A percentile compares a stretch with the other conserved stretches of the same genome.
These are phyloP conservation scores for Monosporascus sp. DNA, from an alignment of 2,329 filamentous ascomycete species.

Conservation along the genomic window DNA sequence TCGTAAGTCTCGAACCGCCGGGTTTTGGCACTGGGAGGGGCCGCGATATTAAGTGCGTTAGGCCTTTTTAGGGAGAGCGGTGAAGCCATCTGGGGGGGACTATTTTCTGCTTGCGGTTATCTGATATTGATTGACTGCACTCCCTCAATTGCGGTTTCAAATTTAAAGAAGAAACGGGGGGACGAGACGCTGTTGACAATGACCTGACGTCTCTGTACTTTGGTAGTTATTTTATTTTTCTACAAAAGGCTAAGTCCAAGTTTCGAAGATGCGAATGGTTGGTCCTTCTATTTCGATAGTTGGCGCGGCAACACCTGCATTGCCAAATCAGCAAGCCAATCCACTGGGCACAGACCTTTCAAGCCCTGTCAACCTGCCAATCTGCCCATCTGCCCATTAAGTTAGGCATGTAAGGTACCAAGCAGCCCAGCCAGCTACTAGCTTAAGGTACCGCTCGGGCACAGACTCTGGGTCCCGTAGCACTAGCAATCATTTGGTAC, in stretches of 20 bases:
- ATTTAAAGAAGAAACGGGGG: background rate
- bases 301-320: background rate
- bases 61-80: background rate
- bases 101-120: too few species aligned
- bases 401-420: background rate
- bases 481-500: too few species aligned
- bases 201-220: too few species aligned
- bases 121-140: too few species aligned
- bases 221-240: background rate
- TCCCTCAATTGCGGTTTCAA: background rate
- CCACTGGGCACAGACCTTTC: background rate
- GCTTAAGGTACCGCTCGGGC: too few species aligned
- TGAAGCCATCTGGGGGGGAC: background rate
- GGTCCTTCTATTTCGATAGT: background rate
- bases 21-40: background rate
- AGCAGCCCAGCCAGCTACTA: too few species aligned
- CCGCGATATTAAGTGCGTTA: background rate
- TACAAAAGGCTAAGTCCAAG: background rate
- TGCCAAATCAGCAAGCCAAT: background rate
- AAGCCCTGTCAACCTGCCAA: background rate
- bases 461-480: too few species aligned
- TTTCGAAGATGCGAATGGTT: background rate
- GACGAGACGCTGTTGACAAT: too few species aligned
- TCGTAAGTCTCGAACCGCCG: slow-evolving; percentile 23
- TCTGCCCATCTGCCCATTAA: background rate